Evolutionary conservation across 768 basidiomycete species (phyloP).

Genomic region (Leccinum longicurvipes): DNA sequence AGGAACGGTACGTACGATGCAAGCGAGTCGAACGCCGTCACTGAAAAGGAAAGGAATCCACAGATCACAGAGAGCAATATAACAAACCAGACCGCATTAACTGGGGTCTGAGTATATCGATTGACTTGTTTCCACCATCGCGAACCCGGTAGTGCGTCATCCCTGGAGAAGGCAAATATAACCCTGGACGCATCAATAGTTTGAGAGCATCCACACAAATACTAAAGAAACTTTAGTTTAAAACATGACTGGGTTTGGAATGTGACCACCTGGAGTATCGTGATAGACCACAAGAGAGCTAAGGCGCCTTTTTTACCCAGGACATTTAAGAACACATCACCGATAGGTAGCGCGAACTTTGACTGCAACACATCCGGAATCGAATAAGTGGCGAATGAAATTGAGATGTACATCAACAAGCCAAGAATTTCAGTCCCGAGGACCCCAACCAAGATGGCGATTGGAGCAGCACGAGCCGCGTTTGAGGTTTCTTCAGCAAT

Average conservation of each 20-base stretch:
- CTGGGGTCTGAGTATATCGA: slow-evolving; percentile 31
- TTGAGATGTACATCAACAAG: slow-evolving; percentile 41
- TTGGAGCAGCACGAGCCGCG: slow-evolving; percentile 41
- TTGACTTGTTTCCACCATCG: slow-evolving; percentile 37
- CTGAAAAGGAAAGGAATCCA: slow-evolving; percentile 34
- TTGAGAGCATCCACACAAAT: slow-evolving; percentile 44
- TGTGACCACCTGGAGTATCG: slow-evolving; percentile 39
- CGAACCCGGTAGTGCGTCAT: slow-evolving; percentile 38
- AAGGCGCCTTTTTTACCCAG: slow-evolving; percentile 42
- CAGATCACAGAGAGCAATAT: slow-evolving; percentile 29
- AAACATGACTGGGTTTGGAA: background rate
- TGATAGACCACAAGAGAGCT: slow-evolving; percentile 42
- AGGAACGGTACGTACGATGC: slow-evolving; percentile 27
- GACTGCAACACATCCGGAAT: slow-evolving; percentile 33
- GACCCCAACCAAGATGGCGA: slow-evolving; percentile 44
- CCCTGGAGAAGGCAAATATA: slow-evolving; percentile 42
- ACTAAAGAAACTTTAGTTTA: slow-evolving; percentile 22
- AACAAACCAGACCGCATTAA: slow-evolving; percentile 43
- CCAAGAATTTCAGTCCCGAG: slow-evolving; percentile 38
- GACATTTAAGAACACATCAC: slow-evolving; percentile 38
- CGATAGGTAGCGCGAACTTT: slow-evolving; percentile 38
- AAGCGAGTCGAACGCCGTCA: slow-evolving; percentile 31
- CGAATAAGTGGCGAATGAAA: slow-evolving; percentile 41
- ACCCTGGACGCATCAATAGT: slow-evolving; percentile 46
- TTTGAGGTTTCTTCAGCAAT: slow-evolving; percentile 45